Evolutionary conservation across 2,329 filamentous ascomycete species (phyloP), one percentile per base, ranked within the genome.

Genomic region (Rutstroemia sp.): DNA sequence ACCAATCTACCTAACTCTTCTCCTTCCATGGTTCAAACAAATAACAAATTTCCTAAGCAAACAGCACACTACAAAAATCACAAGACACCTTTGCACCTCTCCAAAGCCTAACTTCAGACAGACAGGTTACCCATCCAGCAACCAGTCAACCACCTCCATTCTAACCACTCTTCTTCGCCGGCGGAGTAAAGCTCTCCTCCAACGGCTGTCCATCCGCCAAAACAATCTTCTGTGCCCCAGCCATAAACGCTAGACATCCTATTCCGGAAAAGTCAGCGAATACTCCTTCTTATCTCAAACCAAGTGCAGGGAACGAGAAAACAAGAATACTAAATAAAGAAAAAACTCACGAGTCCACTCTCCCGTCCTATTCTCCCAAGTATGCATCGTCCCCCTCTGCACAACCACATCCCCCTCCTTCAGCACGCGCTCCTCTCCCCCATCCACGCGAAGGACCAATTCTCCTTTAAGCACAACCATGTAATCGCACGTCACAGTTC

Each of bases 401-500:
- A 76, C 66, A 36, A 75, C 64, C n/a, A 71, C 61, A 45, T 77
- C 73, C 10, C 73, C 73, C 2, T 64, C 61, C 27, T 57, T 58
- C 2, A 76, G 25, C 4, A 64, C 67, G 58, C 66, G 73, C 63
- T 73, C 73, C 49, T 72, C 70, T 3, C 72, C 73, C 1, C 65
- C 62, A 54, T 76, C 74, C 1, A 76, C 65, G 16, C 48, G 60
- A 5, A 74, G 57, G 0, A 71, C 70, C 14, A 75, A 69, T 63
- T 73, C 72, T 3, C 74, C 74, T 1, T 61, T 60, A n/a, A 76
- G 23, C 8, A 76, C 67, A 30, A 72, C 63, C 34, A 61, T 64
- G 53, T 75, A 76, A 60, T 76, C 73, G 8, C 74, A 59, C 48
- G 67, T 75, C 36, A 67, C 50, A 1, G 73, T 76, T 12, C 73